Evolutionary conservation across 2,329 filamentous ascomycete genomes (phyloP).

Genomic region (Aspergillus sp.): DNA sequence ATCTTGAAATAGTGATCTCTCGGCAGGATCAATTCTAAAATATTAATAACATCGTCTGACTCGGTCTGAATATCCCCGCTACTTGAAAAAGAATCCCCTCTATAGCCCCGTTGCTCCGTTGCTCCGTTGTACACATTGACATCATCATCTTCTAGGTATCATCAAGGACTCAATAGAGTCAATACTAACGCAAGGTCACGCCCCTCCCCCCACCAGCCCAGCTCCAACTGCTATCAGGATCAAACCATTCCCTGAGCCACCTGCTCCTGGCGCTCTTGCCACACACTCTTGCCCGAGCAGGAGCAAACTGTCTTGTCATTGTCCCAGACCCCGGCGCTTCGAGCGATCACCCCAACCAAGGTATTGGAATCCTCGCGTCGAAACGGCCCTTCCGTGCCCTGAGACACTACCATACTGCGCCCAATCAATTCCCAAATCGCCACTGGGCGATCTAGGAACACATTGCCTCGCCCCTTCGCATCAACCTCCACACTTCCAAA

Average conservation of each 20-base stretch:
- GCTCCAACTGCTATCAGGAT: conserved; percentile 28
- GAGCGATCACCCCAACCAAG: conserved; percentile 86
- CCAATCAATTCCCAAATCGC: conserved; percentile 97
- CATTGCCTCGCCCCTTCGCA: conserved; percentile 70
- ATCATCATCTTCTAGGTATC: conserved; percentile 7
- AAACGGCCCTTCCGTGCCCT: conserved; percentile 59
- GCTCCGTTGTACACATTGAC: conserved; percentile 6
- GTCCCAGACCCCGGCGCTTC: conserved; percentile 97
- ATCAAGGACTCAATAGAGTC: conserved; percentile 5
- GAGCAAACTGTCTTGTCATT: conserved; percentile 98
- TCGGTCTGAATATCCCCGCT: background rate
- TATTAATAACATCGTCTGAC: background rate
- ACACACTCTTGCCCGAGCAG: conserved; percentile 95
- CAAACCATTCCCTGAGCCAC: conserved; percentile 85
- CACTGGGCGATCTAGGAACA: conserved; percentile 78
- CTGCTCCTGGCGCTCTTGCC: conserved; percentile 94
- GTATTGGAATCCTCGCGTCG: conserved; percentile 78
- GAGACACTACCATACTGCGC: conserved; percentile 82
- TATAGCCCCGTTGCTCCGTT: conserved; percentile 1
- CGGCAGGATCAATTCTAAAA: background rate
- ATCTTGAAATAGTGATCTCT: background rate
- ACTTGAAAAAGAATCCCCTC: background rate
- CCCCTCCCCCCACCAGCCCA: conserved; percentile 1
- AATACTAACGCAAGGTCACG: conserved; percentile 7
- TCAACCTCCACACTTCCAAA: conserved; percentile 77